Conservation (phyloP, 148 eudicot genomes). For the Spergularia marina region DNA sequence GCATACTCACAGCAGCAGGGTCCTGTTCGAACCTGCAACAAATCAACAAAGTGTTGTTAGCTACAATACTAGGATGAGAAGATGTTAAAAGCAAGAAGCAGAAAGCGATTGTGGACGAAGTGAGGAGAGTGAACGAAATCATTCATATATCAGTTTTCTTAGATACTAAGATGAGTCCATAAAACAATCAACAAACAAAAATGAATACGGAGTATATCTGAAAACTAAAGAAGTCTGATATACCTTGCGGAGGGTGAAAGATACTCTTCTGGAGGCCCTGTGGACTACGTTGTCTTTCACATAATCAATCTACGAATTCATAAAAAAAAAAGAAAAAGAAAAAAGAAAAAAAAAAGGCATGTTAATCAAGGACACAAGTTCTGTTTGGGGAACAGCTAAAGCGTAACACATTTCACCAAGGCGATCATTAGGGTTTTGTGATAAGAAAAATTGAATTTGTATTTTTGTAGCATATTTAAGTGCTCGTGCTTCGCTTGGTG, state of each 20-base stretch:
- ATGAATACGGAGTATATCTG: background rate
- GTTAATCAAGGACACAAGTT: background rate
- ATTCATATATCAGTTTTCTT: background rate
- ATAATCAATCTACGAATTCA: constrained; percentile 55
- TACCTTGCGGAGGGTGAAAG: constrained; percentile 95
- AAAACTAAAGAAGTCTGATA: background rate
- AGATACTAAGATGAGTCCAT: background rate
- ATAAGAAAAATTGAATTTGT: too few species aligned
- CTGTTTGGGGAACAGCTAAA: too few species aligned
- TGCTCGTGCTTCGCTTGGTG: background rate
- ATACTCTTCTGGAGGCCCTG: constrained; percentile 76
- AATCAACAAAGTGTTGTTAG: constrained; percentile 9
- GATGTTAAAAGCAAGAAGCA: too few species aligned
- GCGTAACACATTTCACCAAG: too few species aligned
- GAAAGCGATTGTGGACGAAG: too few species aligned
- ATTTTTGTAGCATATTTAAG: too few species aligned
- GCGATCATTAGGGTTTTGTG: too few species aligned
- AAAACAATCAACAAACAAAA: background rate
- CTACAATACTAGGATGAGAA: background rate
- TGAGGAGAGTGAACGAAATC: background rate
- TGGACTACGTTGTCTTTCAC: constrained; percentile 62
- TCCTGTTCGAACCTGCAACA: constrained; percentile 58
- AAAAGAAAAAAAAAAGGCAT: background rate
- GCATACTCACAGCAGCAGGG: constrained; percentile 64
- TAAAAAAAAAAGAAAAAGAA: background rate